phyloP scores from a whole-genome alignment of 345 rosid species.

The Mangifera indica region DNA sequence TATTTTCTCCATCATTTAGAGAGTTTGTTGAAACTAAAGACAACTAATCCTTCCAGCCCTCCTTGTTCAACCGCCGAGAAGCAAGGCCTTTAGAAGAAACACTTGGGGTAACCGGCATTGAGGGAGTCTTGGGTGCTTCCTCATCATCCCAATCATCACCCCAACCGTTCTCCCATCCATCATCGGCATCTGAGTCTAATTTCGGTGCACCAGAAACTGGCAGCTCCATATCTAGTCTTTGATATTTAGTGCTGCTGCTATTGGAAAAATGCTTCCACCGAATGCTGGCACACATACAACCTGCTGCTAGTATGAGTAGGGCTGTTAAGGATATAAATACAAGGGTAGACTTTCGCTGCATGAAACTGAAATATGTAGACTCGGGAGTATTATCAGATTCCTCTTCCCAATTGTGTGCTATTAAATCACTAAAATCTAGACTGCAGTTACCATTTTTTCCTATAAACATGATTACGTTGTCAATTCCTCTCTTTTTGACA shows the following conservation, averaged over 20 bases:
- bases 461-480: conserved; percentile 39
- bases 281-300: conserved; percentile 40
- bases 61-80: conserved; percentile 65
- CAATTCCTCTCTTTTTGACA: conserved; percentile 33
- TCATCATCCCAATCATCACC: conserved; percentile 80
- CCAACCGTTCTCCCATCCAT: conserved; percentile 83
- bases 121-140: conserved; percentile 64
- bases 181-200: conserved; percentile 33
- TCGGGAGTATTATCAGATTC: conserved; percentile 26
- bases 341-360: conserved; percentile 33
- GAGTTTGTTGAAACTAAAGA: not conserved
- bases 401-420: conserved; percentile 35
- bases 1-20: not conserved
- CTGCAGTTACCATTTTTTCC: conserved; percentile 53
- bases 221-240: conserved; percentile 60
- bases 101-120: conserved; percentile 64
- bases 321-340: conserved; percentile 34
- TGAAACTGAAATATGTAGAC: conserved; percentile 29
- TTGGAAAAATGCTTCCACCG: conserved; percentile 32
- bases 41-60: conserved; percentile 81
- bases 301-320: conserved; percentile 44
- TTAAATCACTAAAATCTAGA: conserved; percentile 58
- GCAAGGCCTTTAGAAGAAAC: conserved; percentile 74
- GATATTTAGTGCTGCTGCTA: conserved; percentile 41
- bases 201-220: conserved; percentile 39